Evolutionary conservation across 208 protist genomes (phyloP), one percentile per base, ranked within the genome.

Genomic region (Leptomonas seymouri): DNA sequence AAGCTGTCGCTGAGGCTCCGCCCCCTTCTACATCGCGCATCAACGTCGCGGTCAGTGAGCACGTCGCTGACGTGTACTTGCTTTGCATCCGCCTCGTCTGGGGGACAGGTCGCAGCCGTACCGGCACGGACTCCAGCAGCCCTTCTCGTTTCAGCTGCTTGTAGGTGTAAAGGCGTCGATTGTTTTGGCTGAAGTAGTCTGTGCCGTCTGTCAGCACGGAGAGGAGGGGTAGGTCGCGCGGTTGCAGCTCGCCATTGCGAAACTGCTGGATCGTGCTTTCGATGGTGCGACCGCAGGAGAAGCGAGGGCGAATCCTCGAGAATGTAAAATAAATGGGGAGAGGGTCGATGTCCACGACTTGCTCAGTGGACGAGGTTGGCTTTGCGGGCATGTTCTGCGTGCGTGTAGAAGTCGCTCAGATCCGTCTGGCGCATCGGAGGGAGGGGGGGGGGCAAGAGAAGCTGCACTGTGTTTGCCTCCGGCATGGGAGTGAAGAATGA

Each of bases 201-300:
- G 41, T 61, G 34, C 78, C 78, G 55, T 93, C 85, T 15, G 70
- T 75, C 34, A 95, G 76, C 18, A 97, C 87, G 34, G 67, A 82
- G 23, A 97, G 78, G 11, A 87, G 76, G 4, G 93, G 93, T 2
- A 97, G 75, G 54, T 95, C 87, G 14, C 50, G 44, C 11, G 80
- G 71, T 4, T 62, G 74, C 41, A 91, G 76, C 66, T 89, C 78
- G 31, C 76, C 73, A 30, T 67, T 25, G 41, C 77, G 55, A 30
- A 97, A 77, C 51, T 93, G 87, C 21, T 86, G 63, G 27, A 91
- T 67, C 25, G 93, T 97, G 54, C 75, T 85, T 20, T 78, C 75
- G 65, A 97, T 92, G 23, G 79, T 81, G 36, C 93, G 85, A 1
- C 93, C 93, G 60, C 93, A 97, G 39, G 88, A 94, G 61, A 95